These are phyloP conservation scores for Eutrema heterophyllum DNA, from an alignment of 345 rosid genomes.

Conservation along the genomic window DNA sequence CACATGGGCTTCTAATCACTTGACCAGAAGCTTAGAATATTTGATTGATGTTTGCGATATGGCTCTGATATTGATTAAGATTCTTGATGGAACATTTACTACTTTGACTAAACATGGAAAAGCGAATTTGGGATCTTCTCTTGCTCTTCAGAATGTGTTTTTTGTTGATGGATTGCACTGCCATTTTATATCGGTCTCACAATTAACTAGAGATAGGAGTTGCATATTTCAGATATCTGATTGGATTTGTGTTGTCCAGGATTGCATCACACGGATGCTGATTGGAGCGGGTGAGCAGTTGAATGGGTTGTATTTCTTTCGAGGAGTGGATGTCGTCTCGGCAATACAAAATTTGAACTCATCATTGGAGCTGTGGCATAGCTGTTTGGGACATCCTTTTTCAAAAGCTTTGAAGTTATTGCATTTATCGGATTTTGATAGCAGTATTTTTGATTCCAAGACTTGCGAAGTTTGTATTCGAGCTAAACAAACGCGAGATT, in stretches of 20 bases:
- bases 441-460: neutral
- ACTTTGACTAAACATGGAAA: neutral
- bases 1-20: neutral
- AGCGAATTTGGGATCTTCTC: neutral
- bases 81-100: neutral
- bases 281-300: neutral
- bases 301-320: neutral
- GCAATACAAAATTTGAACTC: fast-evolving
- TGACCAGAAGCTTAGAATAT: neutral
- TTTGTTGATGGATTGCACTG: neutral
- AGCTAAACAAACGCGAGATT: neutral
- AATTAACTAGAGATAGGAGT: neutral
- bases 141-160: fast-evolving
- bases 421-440: neutral
- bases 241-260: neutral
- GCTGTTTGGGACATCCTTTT: neutral
- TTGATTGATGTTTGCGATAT: neutral
- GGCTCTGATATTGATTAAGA: neutral
- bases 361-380: neutral
- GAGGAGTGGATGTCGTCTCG: neutral
- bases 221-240: neutral
- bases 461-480: neutral
- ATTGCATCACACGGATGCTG: neutral
- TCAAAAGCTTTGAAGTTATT: neutral
- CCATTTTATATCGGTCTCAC: neutral